phyloP scores from a whole-genome alignment of 306 rosid genomes.

The Citrullus amarus region DNA sequence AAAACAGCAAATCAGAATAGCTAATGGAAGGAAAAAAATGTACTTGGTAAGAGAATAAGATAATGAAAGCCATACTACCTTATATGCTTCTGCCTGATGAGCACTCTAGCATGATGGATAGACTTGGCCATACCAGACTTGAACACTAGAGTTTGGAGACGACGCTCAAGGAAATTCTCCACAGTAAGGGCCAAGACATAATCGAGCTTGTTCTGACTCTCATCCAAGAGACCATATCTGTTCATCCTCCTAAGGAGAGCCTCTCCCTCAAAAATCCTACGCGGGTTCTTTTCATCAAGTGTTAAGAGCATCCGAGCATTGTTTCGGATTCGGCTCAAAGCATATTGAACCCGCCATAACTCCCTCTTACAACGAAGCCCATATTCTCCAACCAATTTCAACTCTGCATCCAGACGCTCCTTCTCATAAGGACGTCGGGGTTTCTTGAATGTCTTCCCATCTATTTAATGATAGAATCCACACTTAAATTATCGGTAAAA shows the following conservation, averaged over 20 bases:
- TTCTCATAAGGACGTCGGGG: slow-evolving; percentile 8
- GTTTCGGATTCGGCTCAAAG: slow-evolving; percentile 1
- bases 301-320: background rate
- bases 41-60: background rate
- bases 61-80: background rate
- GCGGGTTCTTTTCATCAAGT: background rate
- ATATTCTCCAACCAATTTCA: slow-evolving; percentile 1
- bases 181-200: slow-evolving; percentile 6
- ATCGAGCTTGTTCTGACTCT: slow-evolving; percentile 6
- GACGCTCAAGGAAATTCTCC: slow-evolving; percentile 8
- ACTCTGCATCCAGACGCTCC: slow-evolving; percentile 3
- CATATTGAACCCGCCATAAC: slow-evolving; percentile 5
- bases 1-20: background rate
- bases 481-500: background rate
- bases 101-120: slow-evolving; percentile 7
- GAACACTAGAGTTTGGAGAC: slow-evolving; percentile 1
- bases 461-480: background rate
- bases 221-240: slow-evolving; percentile 1
- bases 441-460: slow-evolving; percentile 4
- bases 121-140: slow-evolving; percentile 6
- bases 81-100: slow-evolving; percentile 6
- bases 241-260: slow-evolving; percentile 4
- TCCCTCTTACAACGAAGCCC: slow-evolving; percentile 9
- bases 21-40: background rate
- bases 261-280: slow-evolving; percentile 8